These are phyloP conservation scores for Apodospora peruviana DNA, from an alignment of 495 filamentous ascomycete genomes.

Conservation along the genomic window DNA sequence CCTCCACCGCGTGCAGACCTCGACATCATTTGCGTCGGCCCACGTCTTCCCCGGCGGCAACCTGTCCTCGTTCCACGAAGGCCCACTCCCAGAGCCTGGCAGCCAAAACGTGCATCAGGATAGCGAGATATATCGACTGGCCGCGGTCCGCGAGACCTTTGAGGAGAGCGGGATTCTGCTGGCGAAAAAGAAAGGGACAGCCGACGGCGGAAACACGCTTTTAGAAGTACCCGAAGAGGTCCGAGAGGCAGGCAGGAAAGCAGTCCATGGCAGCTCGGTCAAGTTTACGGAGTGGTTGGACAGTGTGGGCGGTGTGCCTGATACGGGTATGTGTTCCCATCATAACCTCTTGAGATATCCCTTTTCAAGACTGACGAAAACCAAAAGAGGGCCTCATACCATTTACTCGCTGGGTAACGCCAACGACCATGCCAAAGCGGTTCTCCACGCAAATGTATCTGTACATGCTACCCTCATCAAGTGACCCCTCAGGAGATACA, in stretches of 20 bases:
- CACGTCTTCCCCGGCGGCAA: conserved; percentile 98
- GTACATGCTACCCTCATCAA: conserved; percentile 72
- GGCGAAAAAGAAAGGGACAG: conserved; percentile 40
- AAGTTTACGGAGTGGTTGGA: conserved; percentile 64
- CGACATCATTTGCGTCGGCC: conserved; percentile 79
- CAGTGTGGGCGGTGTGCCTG: conserved; percentile 54
- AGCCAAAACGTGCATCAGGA: conserved; percentile 56
- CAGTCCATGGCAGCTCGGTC: conserved; percentile 55
- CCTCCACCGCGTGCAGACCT: conserved; percentile 76
- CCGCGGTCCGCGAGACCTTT: conserved; percentile 85
- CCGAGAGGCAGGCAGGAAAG: conserved; percentile 59
- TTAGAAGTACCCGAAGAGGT: conserved; percentile 53
- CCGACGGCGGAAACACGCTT: conserved; percentile 28
- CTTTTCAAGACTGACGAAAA: neutral
- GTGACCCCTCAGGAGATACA: neutral
- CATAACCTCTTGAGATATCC: neutral
- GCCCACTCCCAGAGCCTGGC: conserved; percentile 44
- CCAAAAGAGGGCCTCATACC: conserved; percentile 59
- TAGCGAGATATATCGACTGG: conserved; percentile 61
- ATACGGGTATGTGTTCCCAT: conserved; percentile 49
- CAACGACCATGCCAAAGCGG: conserved; percentile 59
- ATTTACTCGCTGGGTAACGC: conserved; percentile 91
- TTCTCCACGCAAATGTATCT: conserved; percentile 96
- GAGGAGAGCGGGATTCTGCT: conserved; percentile 91
- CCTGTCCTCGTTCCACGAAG: conserved; percentile 66